Conservation (phyloP, 163 green algal species). For the Coccomyxa subellipsoidea region DNA sequence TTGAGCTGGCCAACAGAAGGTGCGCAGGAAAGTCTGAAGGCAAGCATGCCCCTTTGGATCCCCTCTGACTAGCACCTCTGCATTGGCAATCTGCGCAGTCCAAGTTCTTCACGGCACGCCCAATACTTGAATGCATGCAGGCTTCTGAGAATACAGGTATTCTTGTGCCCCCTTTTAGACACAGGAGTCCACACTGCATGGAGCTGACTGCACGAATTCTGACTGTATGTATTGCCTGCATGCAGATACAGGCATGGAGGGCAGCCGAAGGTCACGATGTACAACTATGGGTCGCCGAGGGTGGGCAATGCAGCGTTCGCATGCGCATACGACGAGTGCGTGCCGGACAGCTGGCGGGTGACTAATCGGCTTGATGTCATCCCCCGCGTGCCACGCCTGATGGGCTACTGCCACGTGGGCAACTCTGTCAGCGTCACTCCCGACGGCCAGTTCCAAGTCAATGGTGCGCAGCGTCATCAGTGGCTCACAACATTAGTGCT, state of each 20-base stretch:
- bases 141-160: too few species aligned
- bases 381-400: conserved; percentile 47
- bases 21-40: too few species aligned
- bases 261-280: conserved; percentile 42
- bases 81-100: too few species aligned
- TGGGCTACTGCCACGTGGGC: conserved; percentile 63
- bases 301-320: conserved; percentile 68
- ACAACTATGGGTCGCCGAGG: conserved; percentile 63
- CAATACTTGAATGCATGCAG: too few species aligned
- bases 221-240: not conserved
- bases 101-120: too few species aligned
- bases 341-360: conserved; percentile 53
- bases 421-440: conserved; percentile 28
- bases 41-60: too few species aligned
- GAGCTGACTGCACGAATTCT: not conserved
- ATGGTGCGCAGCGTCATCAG: conserved; percentile 14
- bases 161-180: too few species aligned
- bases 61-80: too few species aligned
- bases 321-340: conserved; percentile 36
- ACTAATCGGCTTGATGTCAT: conserved; percentile 64
- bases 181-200: too few species aligned
- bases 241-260: not conserved
- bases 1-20: conserved; percentile 53
- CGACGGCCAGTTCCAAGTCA: conserved; percentile 6
- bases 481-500: too few species aligned